Evolutionary conservation across 1,284 basidiomycete species (phyloP), one percentile per base, ranked within the genome.

Genomic region (Sanghuangporus baumii): DNA sequence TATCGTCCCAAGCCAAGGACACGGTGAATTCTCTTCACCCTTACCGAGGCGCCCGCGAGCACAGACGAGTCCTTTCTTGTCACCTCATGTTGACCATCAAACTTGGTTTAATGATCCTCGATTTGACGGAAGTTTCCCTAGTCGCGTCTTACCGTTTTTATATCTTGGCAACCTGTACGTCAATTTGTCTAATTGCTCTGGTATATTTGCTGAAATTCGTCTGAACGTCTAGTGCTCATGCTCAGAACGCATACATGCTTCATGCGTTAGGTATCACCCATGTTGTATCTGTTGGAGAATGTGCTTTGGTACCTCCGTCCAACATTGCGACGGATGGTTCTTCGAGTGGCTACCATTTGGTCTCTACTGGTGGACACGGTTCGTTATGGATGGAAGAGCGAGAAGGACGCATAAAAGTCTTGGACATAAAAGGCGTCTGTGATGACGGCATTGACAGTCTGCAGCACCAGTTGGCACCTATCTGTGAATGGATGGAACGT

Each of bases 401-500:
- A n/a, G 89, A 90, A 69, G 93, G 93, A 2, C 80, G 91, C 55
- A 94, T 96, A 72, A 88, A 88, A 70, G 93, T 95, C 43, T 81
- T 95, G 63, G 93, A 95, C 73, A 90, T 96, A 74, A 88, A 94
- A 69, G 89, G 88, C 56, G 87, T 94, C 16, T 92, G 92, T 70
- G 96, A 98, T 74, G 96, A 98, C 71, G 96, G 96, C 6, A 97
- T 97, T 72, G 95, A 97, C 75, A 93, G 93, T 40, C 83, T 98
- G 20, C 88, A 94, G 67, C 91, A 91, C 3, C 88, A 95, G 73
- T 84, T 99, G 54, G 86, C 86, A 60, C 87, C 89, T 5, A 90
- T 96, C 20, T 93, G 94, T 71, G 88, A 89, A 59, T 98, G 94
- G 91, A 98, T 99, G 71, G 94, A 98, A 70, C 78, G 84, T 55